Evolutionary conservation across 805 yeast genomes (phyloP).

Genomic region (Monosporozyma solicola): DNA sequence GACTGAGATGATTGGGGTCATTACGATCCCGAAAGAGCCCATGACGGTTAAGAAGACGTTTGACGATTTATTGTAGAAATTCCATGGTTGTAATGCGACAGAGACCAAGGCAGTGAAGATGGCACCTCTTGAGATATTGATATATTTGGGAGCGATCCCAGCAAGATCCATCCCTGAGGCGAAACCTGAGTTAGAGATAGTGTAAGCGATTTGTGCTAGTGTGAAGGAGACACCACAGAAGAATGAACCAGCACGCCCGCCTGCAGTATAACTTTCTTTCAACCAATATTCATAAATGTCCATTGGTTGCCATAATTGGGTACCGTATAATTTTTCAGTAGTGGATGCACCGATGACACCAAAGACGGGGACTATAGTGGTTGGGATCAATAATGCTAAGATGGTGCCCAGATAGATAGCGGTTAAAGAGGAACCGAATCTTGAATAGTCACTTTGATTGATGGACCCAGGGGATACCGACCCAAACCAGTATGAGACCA

Average conservation of each 20-base stretch:
- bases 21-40: conserved; percentile 32
- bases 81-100: conserved; percentile 34
- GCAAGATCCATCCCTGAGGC: conserved; percentile 40
- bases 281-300: conserved; percentile 28
- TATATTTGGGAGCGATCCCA: conserved; percentile 33
- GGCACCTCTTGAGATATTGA: conserved; percentile 36
- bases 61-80: conserved; percentile 30
- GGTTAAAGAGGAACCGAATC: conserved; percentile 30
- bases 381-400: conserved; percentile 29
- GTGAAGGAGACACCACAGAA: conserved; percentile 34
- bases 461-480: conserved; percentile 34
- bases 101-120: conserved; percentile 29
- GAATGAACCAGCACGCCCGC: conserved; percentile 33
- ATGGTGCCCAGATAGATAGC: conserved; percentile 29
- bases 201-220: conserved; percentile 33
- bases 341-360: conserved; percentile 38
- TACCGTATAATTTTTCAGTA: conserved; percentile 29
- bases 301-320: conserved; percentile 32
- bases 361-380: conserved; percentile 36
- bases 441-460: conserved; percentile 35
- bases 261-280: conserved; percentile 26
- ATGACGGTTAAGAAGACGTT: conserved; percentile 32
- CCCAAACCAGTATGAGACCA: conserved; percentile 36
- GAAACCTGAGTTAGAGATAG: conserved; percentile 33
- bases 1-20: conserved; percentile 34